A percentile compares a stretch with the other conserved stretches of the same genome.
phyloP scores from a whole-genome alignment of 2,329 filamentous ascomycete species.

The Xylariaceae sp. region DNA sequence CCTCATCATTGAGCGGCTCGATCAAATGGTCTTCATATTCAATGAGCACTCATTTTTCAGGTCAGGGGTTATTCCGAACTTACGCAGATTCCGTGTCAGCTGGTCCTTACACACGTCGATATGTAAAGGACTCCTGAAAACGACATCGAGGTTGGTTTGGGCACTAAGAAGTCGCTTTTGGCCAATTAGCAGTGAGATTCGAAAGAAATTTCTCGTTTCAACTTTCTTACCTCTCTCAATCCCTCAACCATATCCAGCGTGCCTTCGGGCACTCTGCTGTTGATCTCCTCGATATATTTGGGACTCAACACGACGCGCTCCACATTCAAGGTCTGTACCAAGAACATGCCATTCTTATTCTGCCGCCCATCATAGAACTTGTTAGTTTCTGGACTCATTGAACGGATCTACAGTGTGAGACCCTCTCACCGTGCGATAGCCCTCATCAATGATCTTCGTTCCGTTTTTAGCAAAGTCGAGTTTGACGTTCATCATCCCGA shows the following conservation, averaged over 20 bases:
- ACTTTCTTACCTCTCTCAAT: conserved; percentile 15
- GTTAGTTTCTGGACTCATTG: not conserved
- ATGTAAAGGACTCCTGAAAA: conserved; percentile 20
- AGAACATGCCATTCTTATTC: conserved; percentile 21
- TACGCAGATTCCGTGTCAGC: conserved; percentile 20
- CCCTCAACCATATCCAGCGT: conserved; percentile 23
- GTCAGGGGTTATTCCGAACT: not conserved
- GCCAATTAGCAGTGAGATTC: conserved; percentile 1
- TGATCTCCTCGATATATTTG: conserved; percentile 22
- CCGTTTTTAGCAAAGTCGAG: conserved; percentile 20
- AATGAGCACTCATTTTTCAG: conserved; percentile 1
- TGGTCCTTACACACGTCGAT: conserved; percentile 23
- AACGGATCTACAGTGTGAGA: not conserved
- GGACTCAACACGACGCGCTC: conserved; percentile 21
- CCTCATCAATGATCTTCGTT: conserved; percentile 19
- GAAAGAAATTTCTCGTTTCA: not conserved
- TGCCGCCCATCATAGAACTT: not conserved
- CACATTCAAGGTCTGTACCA: conserved; percentile 20
- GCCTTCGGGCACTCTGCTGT: conserved; percentile 19
- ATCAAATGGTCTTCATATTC: conserved; percentile 16
- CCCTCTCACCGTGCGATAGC: conserved; percentile 15
- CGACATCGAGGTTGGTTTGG: conserved; percentile 21
- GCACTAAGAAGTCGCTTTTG: conserved; percentile 18
- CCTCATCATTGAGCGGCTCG: conserved; percentile 19
- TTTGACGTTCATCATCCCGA: conserved; percentile 18